Percentiles rank a stretch among this genome's conserved stretches.
phyloP scores from a whole-genome alignment of 2,329 filamentous ascomycete species.

The Cercospora janseana region DNA sequence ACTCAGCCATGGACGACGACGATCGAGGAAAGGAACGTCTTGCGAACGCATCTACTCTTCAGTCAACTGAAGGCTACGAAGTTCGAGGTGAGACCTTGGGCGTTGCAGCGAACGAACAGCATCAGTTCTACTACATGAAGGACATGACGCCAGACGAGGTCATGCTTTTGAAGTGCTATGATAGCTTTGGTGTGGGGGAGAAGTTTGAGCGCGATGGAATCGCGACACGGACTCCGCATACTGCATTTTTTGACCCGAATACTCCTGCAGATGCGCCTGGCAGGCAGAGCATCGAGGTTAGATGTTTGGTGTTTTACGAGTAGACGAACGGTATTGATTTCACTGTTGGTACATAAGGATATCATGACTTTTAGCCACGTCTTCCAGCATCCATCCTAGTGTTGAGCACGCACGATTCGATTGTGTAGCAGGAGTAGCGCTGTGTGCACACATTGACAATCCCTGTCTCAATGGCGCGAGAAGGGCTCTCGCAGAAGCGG shows the following conservation, averaged over 20 bases:
- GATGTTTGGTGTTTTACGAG: slow-evolving; percentile 69
- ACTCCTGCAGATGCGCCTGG: slow-evolving; percentile 67
- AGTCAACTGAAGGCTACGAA: slow-evolving; percentile 61
- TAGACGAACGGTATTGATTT: background rate
- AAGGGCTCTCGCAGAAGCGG: too few relatives aligned
- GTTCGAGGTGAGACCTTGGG: slow-evolving; percentile 62
- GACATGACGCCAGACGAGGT: slow-evolving; percentile 62
- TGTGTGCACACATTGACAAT: too few relatives aligned
- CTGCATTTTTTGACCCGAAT: slow-evolving; percentile 74
- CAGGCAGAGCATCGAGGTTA: slow-evolving; percentile 84
- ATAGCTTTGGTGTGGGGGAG: slow-evolving; percentile 46
- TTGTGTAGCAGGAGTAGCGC: too few relatives aligned
- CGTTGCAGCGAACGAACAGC: slow-evolving; percentile 56
- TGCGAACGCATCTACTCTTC: slow-evolving; percentile 47
- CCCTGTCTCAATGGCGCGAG: too few relatives aligned
- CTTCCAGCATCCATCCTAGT: too few relatives aligned
- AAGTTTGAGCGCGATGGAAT: slow-evolving; percentile 40
- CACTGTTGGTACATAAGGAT: too few relatives aligned
- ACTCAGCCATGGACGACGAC: slow-evolving; percentile 45
- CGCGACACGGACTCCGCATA: slow-evolving; percentile 60
- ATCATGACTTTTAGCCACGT: too few relatives aligned
- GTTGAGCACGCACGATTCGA: too few relatives aligned
- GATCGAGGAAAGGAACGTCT: slow-evolving; percentile 59
- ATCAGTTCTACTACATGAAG: slow-evolving; percentile 65
- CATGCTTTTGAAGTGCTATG: slow-evolving; percentile 54